A percentile compares a stretch with the other conserved stretches of the same genome.
phyloP scores from a whole-genome alignment of 1,284 basidiomycete species.

The Ceratobasidium sp. region DNA sequence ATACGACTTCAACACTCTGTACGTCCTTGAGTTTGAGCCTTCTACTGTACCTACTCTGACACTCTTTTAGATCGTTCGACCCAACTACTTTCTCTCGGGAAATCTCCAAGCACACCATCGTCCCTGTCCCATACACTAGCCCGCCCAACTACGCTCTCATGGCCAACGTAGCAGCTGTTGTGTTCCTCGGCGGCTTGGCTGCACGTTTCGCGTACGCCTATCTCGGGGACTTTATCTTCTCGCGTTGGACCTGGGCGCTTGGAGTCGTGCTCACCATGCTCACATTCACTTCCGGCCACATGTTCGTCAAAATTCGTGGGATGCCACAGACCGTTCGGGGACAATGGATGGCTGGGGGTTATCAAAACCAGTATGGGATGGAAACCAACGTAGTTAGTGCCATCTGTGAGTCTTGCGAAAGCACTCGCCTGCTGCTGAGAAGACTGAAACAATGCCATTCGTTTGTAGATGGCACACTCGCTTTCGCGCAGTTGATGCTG shows the following conservation, averaged over 20 bases:
- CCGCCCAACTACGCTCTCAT: slow-evolving; percentile 68
- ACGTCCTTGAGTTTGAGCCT: slow-evolving; percentile 57
- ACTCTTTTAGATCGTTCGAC: slow-evolving; percentile 74
- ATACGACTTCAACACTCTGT: slow-evolving; percentile 76
- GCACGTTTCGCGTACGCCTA: slow-evolving; percentile 62
- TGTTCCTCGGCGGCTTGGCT: slow-evolving; percentile 59
- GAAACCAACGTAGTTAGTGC: slow-evolving; percentile 90
- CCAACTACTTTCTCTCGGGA: slow-evolving; percentile 79
- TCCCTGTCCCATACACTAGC: slow-evolving; percentile 75
- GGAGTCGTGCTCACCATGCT: slow-evolving; percentile 62
- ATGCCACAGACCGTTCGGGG: slow-evolving; percentile 73
- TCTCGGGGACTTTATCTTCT: slow-evolving; percentile 74
- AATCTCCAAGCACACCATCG: slow-evolving; percentile 75
- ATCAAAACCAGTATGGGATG: slow-evolving; percentile 90
- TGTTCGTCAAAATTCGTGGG: slow-evolving; percentile 95
- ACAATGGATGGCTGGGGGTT: slow-evolving; percentile 88
- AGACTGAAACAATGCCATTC: background rate
- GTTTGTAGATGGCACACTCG: slow-evolving; percentile 80
- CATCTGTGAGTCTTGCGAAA: slow-evolving; percentile 73
- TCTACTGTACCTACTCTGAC: background rate
- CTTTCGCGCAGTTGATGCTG: slow-evolving; percentile 84
- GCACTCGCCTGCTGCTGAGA: background rate
- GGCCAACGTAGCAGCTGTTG: slow-evolving; percentile 62
- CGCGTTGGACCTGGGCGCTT: slow-evolving; percentile 82
- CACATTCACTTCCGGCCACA: slow-evolving; percentile 89